Percentiles rank a stretch among this genome's conserved stretches.
phyloP scores from a whole-genome alignment of 208 protist species.

The Leptomonas seymouri region DNA sequence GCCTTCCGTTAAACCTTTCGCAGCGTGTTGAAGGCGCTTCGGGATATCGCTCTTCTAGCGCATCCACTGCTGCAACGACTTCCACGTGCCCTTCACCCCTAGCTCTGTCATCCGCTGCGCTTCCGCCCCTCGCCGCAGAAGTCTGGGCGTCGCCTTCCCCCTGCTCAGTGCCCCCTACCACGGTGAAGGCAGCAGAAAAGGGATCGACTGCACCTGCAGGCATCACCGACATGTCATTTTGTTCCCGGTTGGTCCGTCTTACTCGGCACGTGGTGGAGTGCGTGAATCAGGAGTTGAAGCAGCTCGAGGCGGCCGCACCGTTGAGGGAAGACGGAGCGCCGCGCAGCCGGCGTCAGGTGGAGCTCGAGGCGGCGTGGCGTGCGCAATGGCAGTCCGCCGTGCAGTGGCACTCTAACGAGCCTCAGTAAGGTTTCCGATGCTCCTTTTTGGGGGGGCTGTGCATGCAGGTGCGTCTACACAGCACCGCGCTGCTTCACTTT shows the following conservation, averaged over 20 bases:
- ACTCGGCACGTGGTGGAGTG: constrained; percentile 23
- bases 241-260: constrained; percentile 14
- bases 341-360: constrained; percentile 25
- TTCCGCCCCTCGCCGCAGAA: not conserved
- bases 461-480: no score
- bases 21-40: not conserved
- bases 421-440: not conserved
- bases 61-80: not conserved
- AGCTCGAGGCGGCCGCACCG: constrained; percentile 6
- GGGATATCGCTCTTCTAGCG: not conserved
- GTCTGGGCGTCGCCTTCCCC: constrained; percentile 14
- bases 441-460: not conserved
- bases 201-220: not conserved
- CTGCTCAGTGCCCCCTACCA: not conserved
- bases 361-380: constrained; percentile 30
- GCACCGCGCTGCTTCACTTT: no score
- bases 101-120: not conserved
- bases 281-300: constrained; percentile 19
- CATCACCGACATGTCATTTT: not conserved
- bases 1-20: constrained; percentile 32
- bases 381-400: constrained; percentile 27
- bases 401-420: constrained; percentile 12
- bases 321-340: constrained; percentile 15
- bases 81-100: not conserved
- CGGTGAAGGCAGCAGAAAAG: not conserved